Evolutionary conservation across 2,329 filamentous ascomycete genomes (phyloP).

Genomic region (Epichloe coenophiala): DNA sequence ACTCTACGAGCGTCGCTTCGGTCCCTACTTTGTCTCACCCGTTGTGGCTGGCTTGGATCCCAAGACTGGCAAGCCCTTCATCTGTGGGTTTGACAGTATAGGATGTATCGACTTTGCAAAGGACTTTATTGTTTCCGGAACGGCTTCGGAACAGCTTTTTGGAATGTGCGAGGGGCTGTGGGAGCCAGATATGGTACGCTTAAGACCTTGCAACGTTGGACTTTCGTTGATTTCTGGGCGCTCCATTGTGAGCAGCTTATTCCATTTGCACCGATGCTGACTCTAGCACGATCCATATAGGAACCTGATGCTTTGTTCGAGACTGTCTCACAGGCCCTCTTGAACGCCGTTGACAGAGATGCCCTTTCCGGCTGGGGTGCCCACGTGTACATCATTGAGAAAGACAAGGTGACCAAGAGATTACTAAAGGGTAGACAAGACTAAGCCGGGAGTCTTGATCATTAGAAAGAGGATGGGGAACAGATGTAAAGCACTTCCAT

Average conservation of each 20-base stretch:
- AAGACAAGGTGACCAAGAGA: slow-evolving; percentile 98
- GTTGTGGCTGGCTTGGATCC: slow-evolving; percentile 92
- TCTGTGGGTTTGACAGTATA: slow-evolving; percentile 98
- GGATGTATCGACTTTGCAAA: slow-evolving; percentile 99
- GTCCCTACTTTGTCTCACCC: slow-evolving; percentile 89
- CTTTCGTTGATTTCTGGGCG: neutral
- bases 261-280: neutral
- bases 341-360: slow-evolving; percentile 94
- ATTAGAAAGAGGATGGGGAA: slow-evolving; percentile 4
- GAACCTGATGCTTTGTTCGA: slow-evolving; percentile 92
- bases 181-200: slow-evolving; percentile 86
- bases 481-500: neutral
- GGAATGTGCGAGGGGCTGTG: slow-evolving; percentile 96
- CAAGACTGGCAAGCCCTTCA: slow-evolving; percentile 89
- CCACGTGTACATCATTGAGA: slow-evolving; percentile 98
- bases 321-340: slow-evolving; percentile 88
- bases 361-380: slow-evolving; percentile 96
- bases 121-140: slow-evolving; percentile 97
- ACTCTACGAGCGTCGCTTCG: slow-evolving; percentile 91
- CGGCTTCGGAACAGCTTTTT: slow-evolving; percentile 93
- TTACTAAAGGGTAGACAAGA: slow-evolving; percentile 97
- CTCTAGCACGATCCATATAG: slow-evolving; percentile 27
- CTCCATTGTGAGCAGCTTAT: neutral
- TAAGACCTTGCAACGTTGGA: neutral
- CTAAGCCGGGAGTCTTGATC: slow-evolving; percentile 28